A percentile compares a stretch with the other conserved stretches of the same genome.
Evolutionary conservation across 2,329 filamentous ascomycete species (phyloP).

Genomic region (Cercospora janseana): DNA sequence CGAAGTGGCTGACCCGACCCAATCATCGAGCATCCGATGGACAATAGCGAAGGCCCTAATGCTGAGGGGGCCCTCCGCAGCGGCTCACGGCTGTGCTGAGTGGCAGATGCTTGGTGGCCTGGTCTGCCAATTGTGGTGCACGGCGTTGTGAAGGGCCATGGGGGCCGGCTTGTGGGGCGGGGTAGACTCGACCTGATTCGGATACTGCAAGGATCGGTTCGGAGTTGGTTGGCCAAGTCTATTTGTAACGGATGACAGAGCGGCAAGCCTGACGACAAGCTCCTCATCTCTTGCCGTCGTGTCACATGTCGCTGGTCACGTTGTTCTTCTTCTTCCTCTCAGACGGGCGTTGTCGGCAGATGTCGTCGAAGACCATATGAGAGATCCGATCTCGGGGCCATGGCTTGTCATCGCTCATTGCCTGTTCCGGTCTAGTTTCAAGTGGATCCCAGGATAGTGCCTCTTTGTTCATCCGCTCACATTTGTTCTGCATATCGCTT

Average conservation of each 20-base stretch:
- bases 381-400: background rate
- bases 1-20: slow-evolving; percentile 8
- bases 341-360: too few species aligned
- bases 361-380: background rate
- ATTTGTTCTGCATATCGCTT: background rate
- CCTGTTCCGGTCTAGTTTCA: background rate
- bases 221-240: background rate
- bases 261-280: too few species aligned
- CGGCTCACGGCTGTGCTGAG: background rate
- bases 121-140: background rate
- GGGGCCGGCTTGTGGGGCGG: slow-evolving; percentile 5
- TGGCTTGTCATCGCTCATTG: slow-evolving; percentile 1
- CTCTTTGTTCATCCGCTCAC: background rate
- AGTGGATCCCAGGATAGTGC: background rate
- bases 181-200: slow-evolving; percentile 5
- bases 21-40: slow-evolving; percentile 7
- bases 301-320: too few species aligned
- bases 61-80: background rate
- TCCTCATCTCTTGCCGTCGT: too few species aligned
- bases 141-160: slow-evolving; percentile 1
- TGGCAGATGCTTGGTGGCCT: background rate
- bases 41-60: background rate
- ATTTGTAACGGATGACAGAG: background rate
- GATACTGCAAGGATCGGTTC: slow-evolving; percentile 7
- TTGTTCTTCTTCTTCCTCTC: too few species aligned